Conservation (phyloP, 2,329 filamentous ascomycete species). For the Colletotrichum noveboracense region DNA sequence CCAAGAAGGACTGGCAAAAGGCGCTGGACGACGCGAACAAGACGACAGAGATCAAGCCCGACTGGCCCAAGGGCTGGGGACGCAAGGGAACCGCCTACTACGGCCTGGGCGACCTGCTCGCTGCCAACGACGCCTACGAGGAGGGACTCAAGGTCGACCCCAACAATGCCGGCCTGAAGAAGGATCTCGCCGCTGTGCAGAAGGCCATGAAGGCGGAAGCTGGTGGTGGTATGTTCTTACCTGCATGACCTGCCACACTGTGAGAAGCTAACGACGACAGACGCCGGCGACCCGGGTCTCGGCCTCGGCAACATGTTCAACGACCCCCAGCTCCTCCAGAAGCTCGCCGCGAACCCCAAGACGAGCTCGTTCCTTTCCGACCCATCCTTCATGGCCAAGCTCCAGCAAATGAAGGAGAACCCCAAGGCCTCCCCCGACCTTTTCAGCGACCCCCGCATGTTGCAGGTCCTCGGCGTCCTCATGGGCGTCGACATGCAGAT, state of each 20-base stretch:
- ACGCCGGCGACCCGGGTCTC: constrained; percentile 67
- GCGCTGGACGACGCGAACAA: constrained; percentile 91
- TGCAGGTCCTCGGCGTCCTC: constrained; percentile 91
- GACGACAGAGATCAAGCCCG: constrained; percentile 92
- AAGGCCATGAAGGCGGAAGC: constrained; percentile 85
- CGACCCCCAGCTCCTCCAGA: constrained; percentile 87
- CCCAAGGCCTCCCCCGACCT: constrained; percentile 79
- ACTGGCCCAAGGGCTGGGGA: constrained; percentile 97
- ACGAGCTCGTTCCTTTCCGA: constrained; percentile 83
- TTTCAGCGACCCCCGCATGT: constrained; percentile 88
- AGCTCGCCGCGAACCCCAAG: constrained; percentile 94
- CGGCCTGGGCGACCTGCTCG: constrained; percentile 83
- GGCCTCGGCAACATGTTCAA: constrained; percentile 93
- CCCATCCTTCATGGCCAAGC: constrained; percentile 86
- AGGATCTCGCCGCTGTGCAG: constrained; percentile 82
- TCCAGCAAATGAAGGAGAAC: constrained; percentile 82
- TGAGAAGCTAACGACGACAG: constrained; percentile 21
- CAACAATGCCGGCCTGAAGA: constrained; percentile 90
- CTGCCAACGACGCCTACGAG: constrained; percentile 88
- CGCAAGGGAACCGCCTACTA: constrained; percentile 92
- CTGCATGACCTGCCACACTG: accelerated
- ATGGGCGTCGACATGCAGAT: constrained; percentile 89
- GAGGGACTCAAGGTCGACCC: constrained; percentile 93
- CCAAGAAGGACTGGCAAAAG: constrained; percentile 84
- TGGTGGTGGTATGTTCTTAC: constrained; percentile 13